Conservation (phyloP, 208 protist species). For the Leishmania gerbilli region DNA sequence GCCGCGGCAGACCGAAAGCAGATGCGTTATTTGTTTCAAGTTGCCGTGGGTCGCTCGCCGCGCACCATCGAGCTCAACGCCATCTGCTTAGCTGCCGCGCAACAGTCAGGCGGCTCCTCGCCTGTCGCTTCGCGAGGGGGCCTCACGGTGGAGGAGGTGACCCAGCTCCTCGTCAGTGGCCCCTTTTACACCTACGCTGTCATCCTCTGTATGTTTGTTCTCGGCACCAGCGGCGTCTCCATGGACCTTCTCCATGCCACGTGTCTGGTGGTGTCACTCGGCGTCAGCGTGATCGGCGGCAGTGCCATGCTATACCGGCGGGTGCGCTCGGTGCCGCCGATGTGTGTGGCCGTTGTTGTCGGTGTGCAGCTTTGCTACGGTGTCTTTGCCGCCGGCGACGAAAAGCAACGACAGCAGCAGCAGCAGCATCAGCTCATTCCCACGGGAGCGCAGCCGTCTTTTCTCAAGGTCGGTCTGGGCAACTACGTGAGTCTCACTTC, state of each 20-base stretch:
- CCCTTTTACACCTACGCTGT: constrained; percentile 26
- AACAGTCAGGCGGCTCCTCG: background rate
- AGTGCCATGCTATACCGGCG: constrained; percentile 30
- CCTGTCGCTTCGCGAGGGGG: background rate
- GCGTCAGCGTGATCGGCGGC: constrained; percentile 24
- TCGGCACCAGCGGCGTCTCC: constrained; percentile 22
- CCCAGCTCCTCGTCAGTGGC: constrained; percentile 7
- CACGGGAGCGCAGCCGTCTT: too few relatives aligned
- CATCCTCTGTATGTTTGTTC: constrained; percentile 27
- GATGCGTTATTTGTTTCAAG: constrained; percentile 13
- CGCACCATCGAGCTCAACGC: constrained; percentile 17
- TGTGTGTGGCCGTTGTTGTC: constrained; percentile 24
- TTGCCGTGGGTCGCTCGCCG: constrained; percentile 23
- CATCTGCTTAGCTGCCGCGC: background rate
- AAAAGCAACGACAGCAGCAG: background rate
- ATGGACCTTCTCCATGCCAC: constrained; percentile 21
- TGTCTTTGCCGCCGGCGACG: background rate
- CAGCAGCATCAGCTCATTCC: background rate
- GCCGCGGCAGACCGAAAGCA: constrained; percentile 6
- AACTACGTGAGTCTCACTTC: background rate
- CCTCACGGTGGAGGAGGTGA: constrained; percentile 17
- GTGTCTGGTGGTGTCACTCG: constrained; percentile 26
- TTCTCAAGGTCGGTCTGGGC: background rate
- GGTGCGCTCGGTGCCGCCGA: constrained; percentile 18
- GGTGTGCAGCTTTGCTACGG: constrained; percentile 24